Evolutionary conservation across 1,284 basidiomycete species (phyloP).

Genomic region (Apiotrichum akiyoshidainum): DNA sequence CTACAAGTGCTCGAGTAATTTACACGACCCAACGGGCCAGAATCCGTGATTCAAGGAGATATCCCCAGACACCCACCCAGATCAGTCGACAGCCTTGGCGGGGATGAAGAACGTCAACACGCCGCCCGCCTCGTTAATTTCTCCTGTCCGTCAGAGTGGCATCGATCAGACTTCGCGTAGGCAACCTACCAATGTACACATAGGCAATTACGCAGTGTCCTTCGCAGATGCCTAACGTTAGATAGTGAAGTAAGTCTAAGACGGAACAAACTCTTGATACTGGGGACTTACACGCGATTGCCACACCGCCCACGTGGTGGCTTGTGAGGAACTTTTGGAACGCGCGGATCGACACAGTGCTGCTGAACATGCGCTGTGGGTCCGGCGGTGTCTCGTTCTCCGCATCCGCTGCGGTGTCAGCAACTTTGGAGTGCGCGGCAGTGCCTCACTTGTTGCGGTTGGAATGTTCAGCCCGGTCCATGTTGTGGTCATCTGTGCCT

Average conservation of each 20-base stretch:
- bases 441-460: constrained; percentile 56
- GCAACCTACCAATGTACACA: constrained; percentile 68
- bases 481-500: constrained; percentile 69
- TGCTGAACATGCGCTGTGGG: constrained; percentile 61
- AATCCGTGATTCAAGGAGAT: too few relatives aligned
- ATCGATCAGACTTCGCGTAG: too few relatives aligned
- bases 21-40: too few relatives aligned
- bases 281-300: constrained; percentile 70
- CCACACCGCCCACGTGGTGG: constrained; percentile 77
- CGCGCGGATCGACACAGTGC: constrained; percentile 68
- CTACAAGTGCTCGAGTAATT: too few relatives aligned
- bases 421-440: not conserved
- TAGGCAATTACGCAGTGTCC: constrained; percentile 82
- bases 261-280: not conserved
- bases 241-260: constrained; percentile 1
- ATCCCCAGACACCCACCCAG: too few relatives aligned
- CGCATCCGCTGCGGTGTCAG: not conserved
- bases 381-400: constrained; percentile 42
- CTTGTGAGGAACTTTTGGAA: constrained; percentile 79
- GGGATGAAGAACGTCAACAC: constrained; percentile 88
- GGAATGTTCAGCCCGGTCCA: constrained; percentile 75
- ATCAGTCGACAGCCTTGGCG: constrained; percentile 28
- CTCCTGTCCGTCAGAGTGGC: constrained; percentile 51
- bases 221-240: constrained; percentile 71
- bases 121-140: constrained; percentile 72